Evolutionary conservation across 2,329 filamentous ascomycete species (phyloP).

Genomic region (Sporothrix euskadiensis): DNA sequence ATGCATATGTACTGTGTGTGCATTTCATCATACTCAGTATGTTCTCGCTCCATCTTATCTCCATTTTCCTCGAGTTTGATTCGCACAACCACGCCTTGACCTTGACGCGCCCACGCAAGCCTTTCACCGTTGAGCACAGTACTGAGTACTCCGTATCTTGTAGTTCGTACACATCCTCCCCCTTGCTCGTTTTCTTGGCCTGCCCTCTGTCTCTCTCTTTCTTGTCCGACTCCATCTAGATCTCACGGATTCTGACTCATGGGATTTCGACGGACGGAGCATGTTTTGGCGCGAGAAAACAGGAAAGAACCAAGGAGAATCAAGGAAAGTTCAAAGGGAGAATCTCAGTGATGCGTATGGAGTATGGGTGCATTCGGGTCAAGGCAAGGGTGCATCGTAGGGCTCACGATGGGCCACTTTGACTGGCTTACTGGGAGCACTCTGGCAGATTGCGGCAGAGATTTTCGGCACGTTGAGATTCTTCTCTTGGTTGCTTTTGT

Average conservation of each 20-base stretch:
- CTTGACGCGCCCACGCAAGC: too few relatives aligned
- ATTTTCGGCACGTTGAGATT: neutral
- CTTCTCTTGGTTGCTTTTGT: neutral
- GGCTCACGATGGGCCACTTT: neutral
- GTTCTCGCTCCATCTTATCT: neutral
- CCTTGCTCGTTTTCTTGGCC: neutral
- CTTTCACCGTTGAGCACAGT: too few relatives aligned
- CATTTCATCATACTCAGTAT: neutral
- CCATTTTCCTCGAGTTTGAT: neutral
- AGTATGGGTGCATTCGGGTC: neutral
- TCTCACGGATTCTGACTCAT: constrained; percentile 7
- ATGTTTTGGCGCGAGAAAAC: neutral
- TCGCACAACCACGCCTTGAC: too few relatives aligned
- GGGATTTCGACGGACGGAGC: neutral
- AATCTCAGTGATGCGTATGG: neutral
- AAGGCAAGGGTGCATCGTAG: neutral
- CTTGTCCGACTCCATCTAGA: constrained; percentile 1
- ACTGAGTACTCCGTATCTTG: too few relatives aligned
- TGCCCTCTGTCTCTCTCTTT: neutral
- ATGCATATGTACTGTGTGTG: neutral
- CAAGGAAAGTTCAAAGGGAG: neutral
- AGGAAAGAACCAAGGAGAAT: neutral
- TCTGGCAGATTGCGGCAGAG: neutral
- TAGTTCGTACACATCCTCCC: neutral
- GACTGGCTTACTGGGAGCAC: too few relatives aligned